phyloP scores from a whole-genome alignment of 2,329 filamentous ascomycete genomes.

The Aspergillus spinulosporus region DNA sequence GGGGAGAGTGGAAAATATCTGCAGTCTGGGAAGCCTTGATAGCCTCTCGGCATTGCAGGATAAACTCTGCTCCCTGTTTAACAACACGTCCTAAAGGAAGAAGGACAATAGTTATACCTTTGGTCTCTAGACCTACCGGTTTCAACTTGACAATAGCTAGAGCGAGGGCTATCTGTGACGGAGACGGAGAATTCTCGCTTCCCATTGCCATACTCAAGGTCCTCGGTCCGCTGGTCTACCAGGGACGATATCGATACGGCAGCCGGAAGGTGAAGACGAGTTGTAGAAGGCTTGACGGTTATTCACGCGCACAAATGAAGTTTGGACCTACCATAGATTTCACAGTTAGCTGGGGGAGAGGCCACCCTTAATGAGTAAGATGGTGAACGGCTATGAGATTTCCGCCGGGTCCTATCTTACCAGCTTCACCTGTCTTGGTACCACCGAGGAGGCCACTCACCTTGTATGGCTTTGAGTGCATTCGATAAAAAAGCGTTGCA shows the following conservation, averaged over 20 bases:
- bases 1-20: constrained; percentile 17
- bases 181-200: constrained; percentile 28
- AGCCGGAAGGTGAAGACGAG: not conserved
- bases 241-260: not conserved
- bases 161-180: constrained; percentile 46
- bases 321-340: no score
- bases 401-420: no score
- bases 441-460: no score
- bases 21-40: constrained; percentile 28
- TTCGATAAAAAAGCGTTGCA: no score
- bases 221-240: not conserved
- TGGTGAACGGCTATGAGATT: no score
- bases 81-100: not conserved
- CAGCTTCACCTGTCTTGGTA: no score
- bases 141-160: constrained; percentile 46
- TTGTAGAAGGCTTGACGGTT: not conserved
- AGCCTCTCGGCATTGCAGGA: constrained; percentile 31
- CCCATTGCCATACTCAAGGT: constrained; percentile 9
- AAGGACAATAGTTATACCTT: constrained; percentile 30
- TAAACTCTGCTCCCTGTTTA: constrained; percentile 31
- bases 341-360: no score
- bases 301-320: no score
- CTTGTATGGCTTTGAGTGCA: no score
- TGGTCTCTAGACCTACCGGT: constrained; percentile 35
- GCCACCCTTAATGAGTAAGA: no score